Conservation (phyloP, 768 basidiomycete species). For the Suillus americanus region DNA sequence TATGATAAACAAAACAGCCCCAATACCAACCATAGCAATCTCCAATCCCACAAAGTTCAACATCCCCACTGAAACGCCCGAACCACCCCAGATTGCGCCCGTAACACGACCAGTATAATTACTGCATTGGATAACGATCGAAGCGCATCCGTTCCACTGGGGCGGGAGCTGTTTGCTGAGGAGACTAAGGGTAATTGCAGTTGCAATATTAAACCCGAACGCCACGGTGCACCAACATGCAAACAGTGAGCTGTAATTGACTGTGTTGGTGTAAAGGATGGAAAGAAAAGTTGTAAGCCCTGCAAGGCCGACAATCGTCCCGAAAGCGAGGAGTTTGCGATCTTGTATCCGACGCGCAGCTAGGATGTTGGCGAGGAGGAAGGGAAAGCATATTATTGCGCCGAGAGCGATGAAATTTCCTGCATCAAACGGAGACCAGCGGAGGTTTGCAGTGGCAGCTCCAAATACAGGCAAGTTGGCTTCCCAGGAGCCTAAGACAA, state of each 20-base stretch:
- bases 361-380: constrained; percentile 61
- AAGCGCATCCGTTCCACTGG: constrained; percentile 56
- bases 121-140: constrained; percentile 64
- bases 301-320: constrained; percentile 47
- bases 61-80: constrained; percentile 57
- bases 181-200: constrained; percentile 64
- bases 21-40: constrained; percentile 59
- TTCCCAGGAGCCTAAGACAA: constrained; percentile 70
- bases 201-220: constrained; percentile 73
- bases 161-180: constrained; percentile 69
- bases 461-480: constrained; percentile 65
- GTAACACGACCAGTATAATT: constrained; percentile 65
- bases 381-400: constrained; percentile 60
- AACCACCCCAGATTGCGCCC: constrained; percentile 69
- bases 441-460: constrained; percentile 39
- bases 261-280: constrained; percentile 39
- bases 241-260: constrained; percentile 49
- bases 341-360: constrained; percentile 60
- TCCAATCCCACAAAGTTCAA: constrained; percentile 56
- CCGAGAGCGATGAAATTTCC: constrained; percentile 74
- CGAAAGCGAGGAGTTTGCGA: constrained; percentile 54
- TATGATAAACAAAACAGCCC: constrained; percentile 49
- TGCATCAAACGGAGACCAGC: constrained; percentile 61
- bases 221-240: constrained; percentile 51
- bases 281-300: constrained; percentile 54